Evolutionary conservation across 148 eudicot species (phyloP), one percentile per base, ranked within the genome.

Genomic region (Rhododendron mucronatum): DNA sequence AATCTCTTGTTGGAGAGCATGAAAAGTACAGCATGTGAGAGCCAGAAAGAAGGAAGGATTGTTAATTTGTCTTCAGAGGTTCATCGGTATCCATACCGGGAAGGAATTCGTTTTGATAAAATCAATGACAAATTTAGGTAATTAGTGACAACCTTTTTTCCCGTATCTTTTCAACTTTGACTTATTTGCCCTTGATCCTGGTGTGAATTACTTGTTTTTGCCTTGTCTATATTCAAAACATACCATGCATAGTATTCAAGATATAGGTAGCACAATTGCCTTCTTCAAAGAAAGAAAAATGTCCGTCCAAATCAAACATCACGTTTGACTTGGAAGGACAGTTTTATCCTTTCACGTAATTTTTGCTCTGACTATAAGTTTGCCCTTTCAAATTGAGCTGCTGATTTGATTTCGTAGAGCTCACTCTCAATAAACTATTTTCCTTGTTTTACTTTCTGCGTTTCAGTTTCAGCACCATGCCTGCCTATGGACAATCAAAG

Each of bases 401-500:
- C 39, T 13, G 39, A 71, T 30, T 30, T 14, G 8, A 33, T 71
- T 71, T 71, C 8, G 2, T 71, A 30, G 20, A 33, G 41, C 39
- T 71, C 39, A 33, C 76, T 71, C 7, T 4, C 74, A 5, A 13
- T 1, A 11, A 71, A 30, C 76, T 5, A 33, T 30, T 71, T 30
- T 33, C 76, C 20, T 71, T 30, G 41, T 71, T 71, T 71, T 71
- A 5, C 76, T 71, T 71, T 84, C 16, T 81, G 80, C 69, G 81
- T 80, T 93, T 82, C 95, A 96, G 98, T 84, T 96, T 89, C 87
- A 90, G 79, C 84, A 88, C 88, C 81, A 26, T 90, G 18, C 88
- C 85, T 84, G 98, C 98, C 41, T 96, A 95, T 86, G 98, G 98
- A 47, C 98, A 94, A 89, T 95, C 98, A 74, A 96, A 96, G 91